Evolutionary conservation across 495 filamentous ascomycete genomes (phyloP), one percentile per base, ranked within the genome.

Genomic region (Xylaria nigripes): DNA sequence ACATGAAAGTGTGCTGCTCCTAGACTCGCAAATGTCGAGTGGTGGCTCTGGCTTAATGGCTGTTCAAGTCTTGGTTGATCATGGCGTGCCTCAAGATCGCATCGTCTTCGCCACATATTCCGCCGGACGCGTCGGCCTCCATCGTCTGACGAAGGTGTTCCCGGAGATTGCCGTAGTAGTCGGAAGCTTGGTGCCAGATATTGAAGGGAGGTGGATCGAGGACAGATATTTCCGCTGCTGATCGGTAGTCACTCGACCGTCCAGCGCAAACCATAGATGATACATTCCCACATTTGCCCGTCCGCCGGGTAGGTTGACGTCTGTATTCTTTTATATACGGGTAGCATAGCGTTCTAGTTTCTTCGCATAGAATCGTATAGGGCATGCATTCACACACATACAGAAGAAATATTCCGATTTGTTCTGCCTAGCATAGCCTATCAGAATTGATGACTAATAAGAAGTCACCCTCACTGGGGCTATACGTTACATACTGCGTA

Each of bases 31-130:
- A 65, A 96, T 98, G 85, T 86, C 86, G 15, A 89, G 85, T 55
- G 93, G 93, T 16, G 92, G 90, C 29, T 89, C 93, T 36, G 94
- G 91, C 6, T 73, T 98, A 45, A 98, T 98, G 93, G 91, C 93
- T 3, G 92, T 97, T 25, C 85, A 89, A 57, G 89, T 98, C 32
- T 70, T 98, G 53, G 81, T 94, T 41, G 93, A 98, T 69, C 90
- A 97, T 64, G 93, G 93, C 2, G 90, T 97, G n/a, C 71, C 79
- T 18, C 84, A 91, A 64, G 81, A 89, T 16, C 82, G 77, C 51
- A 93, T 98, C 54, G 86, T 94, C 24, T 89, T 94, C 68, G 90
- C 93, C 41, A 90, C 89, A 6, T 92, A 88, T 63, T 81, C 86
- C 52, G 90, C 88, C 1, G 89, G 89, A n/a, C 81, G 80, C 57